These are phyloP conservation scores for Annulohypoxylon stygium DNA, from an alignment of 495 filamentous ascomycete genomes.

Conservation along the genomic window DNA sequence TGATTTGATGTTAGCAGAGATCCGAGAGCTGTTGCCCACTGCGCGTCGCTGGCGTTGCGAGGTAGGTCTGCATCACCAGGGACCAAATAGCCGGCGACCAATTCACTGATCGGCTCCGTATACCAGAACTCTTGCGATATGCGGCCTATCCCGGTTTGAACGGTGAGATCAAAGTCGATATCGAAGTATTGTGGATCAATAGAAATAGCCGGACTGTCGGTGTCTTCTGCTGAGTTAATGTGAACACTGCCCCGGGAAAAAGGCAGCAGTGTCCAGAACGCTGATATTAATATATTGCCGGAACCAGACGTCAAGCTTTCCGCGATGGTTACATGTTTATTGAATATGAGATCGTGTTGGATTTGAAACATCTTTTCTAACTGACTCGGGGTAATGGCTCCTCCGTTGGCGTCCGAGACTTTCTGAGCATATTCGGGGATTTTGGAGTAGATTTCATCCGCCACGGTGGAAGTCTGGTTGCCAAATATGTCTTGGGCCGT, in stretches of 20 bases:
- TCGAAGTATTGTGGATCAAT: constrained; percentile 53
- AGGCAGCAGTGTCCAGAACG: constrained; percentile 60
- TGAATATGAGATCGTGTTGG: constrained; percentile 61
- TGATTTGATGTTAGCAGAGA: constrained; percentile 42
- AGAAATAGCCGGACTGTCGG: constrained; percentile 53
- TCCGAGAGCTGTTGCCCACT: constrained; percentile 47
- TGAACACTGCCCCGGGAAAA: constrained; percentile 61
- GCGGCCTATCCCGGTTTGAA: constrained; percentile 48
- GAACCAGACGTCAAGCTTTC: constrained; percentile 54
- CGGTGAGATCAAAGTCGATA: constrained; percentile 52
- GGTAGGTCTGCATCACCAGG: constrained; percentile 38
- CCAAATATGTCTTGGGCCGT: constrained; percentile 48
- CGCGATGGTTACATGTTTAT: constrained; percentile 57
- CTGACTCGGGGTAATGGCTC: constrained; percentile 43
- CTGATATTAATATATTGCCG: constrained; percentile 43
- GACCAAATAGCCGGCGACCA: constrained; percentile 30
- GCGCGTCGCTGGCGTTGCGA: constrained; percentile 47
- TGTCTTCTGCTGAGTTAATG: constrained; percentile 55
- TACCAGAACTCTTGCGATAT: constrained; percentile 47
- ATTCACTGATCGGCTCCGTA: constrained; percentile 40
- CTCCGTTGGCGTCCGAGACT: constrained; percentile 48
- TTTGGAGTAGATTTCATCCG: constrained; percentile 37
- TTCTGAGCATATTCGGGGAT: constrained; percentile 50
- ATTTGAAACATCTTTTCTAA: constrained; percentile 56
- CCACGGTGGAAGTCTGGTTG: constrained; percentile 38